Base-by-base conservation (phyloP, 305 asterid species). In the Plantago coronopus region DNA sequence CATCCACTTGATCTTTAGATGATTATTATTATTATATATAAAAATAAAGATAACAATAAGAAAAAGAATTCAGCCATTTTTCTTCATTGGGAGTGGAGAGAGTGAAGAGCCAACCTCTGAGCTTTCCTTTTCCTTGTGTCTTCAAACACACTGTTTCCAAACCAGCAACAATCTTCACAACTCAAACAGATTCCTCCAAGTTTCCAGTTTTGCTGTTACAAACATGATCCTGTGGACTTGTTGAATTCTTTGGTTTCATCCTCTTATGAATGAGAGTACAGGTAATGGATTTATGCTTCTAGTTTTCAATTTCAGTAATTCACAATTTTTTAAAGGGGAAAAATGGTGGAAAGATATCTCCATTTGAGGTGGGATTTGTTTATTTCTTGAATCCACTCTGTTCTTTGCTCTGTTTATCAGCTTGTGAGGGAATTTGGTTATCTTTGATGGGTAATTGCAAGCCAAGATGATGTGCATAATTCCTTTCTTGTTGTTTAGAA, bases 321-420 rank as follows among this genome's bases (percentile, higher is more conserved):
- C 1, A 17, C 19, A 12, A 20, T 7, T 25, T 1, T 49, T 13
- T 19, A 59, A 13, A 13, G 57, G 20, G 12, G 1, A 12, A 53
- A 53, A 23, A 17, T 15, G 12, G 27, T 17, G 8, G 14, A 15
- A 10, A 15, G 7, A 9, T 25, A 17, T 23, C 14, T 53, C 25
- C 13, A 6, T 53, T 46, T 18, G 42, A 56, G 57, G 63, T 65
- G 54, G 63, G 48, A 22, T 46, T 46, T 16, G 47, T 44, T 55
- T 34, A 20, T 48, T 38, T 17, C 11, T 51, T 45, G 22, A 18
- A 29, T n/a, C 59, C 27, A 38, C 77, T 54, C 73, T 73, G 68
- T 53, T 54, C 67, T 45, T 54, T 48, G 13, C 22, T 54, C 21
- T 19, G 64, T 48, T 63, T 18, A 1, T 0, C 21, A 16, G 21